Evolutionary conservation across 2,329 filamentous ascomycete genomes (phyloP), one percentile per base, ranked within the genome.

Genomic region (Penicillium nordicum): DNA sequence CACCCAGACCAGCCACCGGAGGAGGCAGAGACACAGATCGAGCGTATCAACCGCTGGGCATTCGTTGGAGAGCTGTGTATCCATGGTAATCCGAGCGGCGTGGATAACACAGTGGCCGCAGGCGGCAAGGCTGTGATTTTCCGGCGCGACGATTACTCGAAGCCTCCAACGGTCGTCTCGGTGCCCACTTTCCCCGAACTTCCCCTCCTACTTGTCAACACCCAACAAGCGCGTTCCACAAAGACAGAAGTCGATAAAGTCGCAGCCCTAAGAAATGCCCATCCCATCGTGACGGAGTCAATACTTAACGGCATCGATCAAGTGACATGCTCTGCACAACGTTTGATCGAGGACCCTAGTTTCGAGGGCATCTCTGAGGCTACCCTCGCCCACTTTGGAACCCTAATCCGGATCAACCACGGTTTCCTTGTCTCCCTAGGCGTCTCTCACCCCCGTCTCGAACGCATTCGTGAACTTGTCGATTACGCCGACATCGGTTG

Each of bases 11-110:
- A 97, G 73, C 90, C 92, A 4, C 77, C 86, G 0, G 87, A 91
- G 53, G 94, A 99, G 76, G 90, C 90, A n/a, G 86, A 89, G 57
- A 76, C 92, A 42, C 93, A 99, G 72, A 83, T 97, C 30, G 92
- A 97, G 77, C 86, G 93, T 61, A 97, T 99, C 76, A 99, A 99
- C 74, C 84, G 89, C 59, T 99, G 95, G 94, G 92, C 94, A 0
- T 97, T 97, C 74, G 94, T 99, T 0, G 89, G 89, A 25, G 94
- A 99, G 74, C 89, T 97, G 85, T 94, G 92, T 75, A 97, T 97
- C 61, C 94, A 99, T 71, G 94, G 93, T 37, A 97, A 96, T 69
- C 94, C 94, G 0, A 96, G 91, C 0, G 94, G 94, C 0, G 90
- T 99, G 42, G 94, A 99, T 76, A 99, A 99, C 74, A 99, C 94